phyloP scores from a whole-genome alignment of 768 basidiomycete species.

The Pleurotus cornucopiae region DNA sequence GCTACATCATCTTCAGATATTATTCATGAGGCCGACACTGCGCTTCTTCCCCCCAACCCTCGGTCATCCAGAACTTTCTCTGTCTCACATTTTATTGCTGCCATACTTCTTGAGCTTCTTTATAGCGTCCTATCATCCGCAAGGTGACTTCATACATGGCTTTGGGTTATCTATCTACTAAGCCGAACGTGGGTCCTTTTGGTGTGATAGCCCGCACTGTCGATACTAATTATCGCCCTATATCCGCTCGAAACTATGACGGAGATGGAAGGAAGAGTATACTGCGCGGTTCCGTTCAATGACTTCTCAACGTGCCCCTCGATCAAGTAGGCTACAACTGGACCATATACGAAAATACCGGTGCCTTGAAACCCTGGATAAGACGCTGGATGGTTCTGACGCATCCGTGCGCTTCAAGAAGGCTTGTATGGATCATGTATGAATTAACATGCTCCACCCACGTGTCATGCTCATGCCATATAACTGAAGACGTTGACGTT shows the following conservation, averaged over 20 bases:
- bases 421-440: not conserved
- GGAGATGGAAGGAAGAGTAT: not conserved
- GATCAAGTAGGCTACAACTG: constrained; percentile 60
- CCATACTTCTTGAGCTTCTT: constrained; percentile 8
- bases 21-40: not conserved
- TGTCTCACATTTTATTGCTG: constrained; percentile 6
- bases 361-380: constrained; percentile 84
- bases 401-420: constrained; percentile 27
- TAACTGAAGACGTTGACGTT: constrained; percentile 72
- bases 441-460: constrained; percentile 27
- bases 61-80: constrained; percentile 9
- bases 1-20: constrained; percentile 3
- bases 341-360: constrained; percentile 70
- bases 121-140: constrained; percentile 7
- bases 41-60: constrained; percentile 4
- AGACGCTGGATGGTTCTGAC: constrained; percentile 38
- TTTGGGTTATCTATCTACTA: constrained; percentile 3
- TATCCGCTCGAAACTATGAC: constrained; percentile 2
- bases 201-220: not conserved
- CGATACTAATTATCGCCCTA: constrained; percentile 7
- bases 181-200: not conserved
- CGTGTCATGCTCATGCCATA: constrained; percentile 88
- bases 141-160: constrained; percentile 8
- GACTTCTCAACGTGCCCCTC: constrained; percentile 50
- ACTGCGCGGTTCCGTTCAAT: not conserved